phyloP scores from a whole-genome alignment of 441 rosid species.

The Erodium texanum region DNA sequence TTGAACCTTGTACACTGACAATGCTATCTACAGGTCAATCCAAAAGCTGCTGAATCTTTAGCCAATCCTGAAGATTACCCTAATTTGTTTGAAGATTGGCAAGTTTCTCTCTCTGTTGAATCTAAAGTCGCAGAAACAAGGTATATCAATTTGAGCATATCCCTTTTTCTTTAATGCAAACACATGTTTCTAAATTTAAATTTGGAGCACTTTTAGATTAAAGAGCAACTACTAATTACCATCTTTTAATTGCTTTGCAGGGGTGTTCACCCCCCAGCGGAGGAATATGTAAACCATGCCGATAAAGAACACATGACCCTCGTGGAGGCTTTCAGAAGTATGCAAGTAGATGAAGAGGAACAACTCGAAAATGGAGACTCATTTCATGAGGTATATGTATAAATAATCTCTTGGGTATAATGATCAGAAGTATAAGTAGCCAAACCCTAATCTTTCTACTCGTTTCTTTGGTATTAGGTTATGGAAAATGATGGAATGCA shows the following conservation, averaged over 20 bases:
- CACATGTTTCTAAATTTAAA: neutral
- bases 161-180: neutral
- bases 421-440: neutral
- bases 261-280: conserved; percentile 57
- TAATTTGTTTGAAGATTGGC: conserved; percentile 97
- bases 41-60: conserved; percentile 97
- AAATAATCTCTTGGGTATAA: neutral
- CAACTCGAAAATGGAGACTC: conserved; percentile 63
- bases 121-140: conserved; percentile 63
- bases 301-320: conserved; percentile 56
- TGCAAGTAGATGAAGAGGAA: conserved; percentile 63
- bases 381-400: conserved; percentile 49
- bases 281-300: conserved; percentile 46
- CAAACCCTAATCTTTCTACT: neutral
- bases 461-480: conserved; percentile 20
- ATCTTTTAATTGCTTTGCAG: conserved; percentile 34
- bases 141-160: conserved; percentile 36
- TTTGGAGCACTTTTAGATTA: neutral
- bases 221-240: conserved; percentile 4
- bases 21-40: conserved; percentile 53
- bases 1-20: neutral
- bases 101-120: conserved; percentile 73
- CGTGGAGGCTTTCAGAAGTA: conserved; percentile 74
- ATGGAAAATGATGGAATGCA: conserved; percentile 38
- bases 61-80: conserved; percentile 97